Percentiles rank a stretch among this genome's conserved stretches.
Conservation (phyloP, 2,329 filamentous ascomycete species). For the Colletotrichum chlorophyti region DNA sequence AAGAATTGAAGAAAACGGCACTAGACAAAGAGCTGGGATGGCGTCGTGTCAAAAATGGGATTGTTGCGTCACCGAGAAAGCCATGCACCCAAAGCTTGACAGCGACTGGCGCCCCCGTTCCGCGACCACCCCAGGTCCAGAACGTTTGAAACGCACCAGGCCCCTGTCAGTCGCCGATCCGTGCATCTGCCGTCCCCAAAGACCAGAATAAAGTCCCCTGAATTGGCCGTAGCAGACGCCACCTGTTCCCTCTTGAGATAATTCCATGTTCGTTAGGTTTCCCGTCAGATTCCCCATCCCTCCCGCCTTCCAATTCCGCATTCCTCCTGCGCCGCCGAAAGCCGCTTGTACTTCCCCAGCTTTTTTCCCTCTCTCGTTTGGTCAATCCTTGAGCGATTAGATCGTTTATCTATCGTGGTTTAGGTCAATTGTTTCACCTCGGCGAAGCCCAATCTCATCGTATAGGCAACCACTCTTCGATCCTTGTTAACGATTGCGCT, state of each 20-base stretch:
- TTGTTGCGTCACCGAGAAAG: constrained; percentile 24
- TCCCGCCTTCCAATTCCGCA: not conserved
- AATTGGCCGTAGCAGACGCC: constrained; percentile 22
- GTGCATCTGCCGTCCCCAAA: constrained; percentile 25
- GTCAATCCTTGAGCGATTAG: not conserved
- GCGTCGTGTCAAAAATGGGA: constrained; percentile 15
- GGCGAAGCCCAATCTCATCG: not conserved
- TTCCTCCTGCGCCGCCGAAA: not conserved
- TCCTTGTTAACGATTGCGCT: not conserved
- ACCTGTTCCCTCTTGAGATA: constrained; percentile 26
- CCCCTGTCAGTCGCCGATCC: constrained; percentile 25
- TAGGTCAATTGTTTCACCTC: constrained; percentile 5
- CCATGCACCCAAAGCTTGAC: constrained; percentile 11
- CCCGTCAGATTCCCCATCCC: constrained; percentile 21
- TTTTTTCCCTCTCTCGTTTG: not conserved
- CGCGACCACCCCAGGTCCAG: constrained; percentile 8
- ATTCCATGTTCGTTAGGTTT: constrained; percentile 21
- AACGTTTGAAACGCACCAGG: not conserved
- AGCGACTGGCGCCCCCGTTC: no score
- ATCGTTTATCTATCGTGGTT: not conserved
- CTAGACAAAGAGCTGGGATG: not conserved
- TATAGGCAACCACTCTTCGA: no score
- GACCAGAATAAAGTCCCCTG: constrained; percentile 14
- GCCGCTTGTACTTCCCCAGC: not conserved
- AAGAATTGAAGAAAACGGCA: not conserved